A percentile compares a stretch with the other conserved stretches of the same genome.
Evolutionary conservation across 2,329 filamentous ascomycete genomes (phyloP).

Genomic region (Aureobasidium sp.): DNA sequence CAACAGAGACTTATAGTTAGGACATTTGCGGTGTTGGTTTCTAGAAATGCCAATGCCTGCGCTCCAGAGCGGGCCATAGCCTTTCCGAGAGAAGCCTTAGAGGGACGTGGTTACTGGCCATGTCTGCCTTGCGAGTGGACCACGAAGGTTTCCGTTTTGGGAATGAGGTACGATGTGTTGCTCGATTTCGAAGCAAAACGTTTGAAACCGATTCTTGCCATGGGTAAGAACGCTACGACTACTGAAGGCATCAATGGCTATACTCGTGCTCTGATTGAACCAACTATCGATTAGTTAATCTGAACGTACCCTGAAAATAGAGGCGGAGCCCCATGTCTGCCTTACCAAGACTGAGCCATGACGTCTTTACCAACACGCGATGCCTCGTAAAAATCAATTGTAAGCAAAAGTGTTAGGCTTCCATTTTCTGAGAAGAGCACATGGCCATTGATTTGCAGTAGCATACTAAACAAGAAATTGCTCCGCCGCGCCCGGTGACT

Average conservation of each 20-base stretch:
- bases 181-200: not conserved
- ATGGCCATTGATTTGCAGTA: slow-evolving; percentile 1
- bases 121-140: slow-evolving; percentile 4
- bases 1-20: slow-evolving; percentile 10
- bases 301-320: slow-evolving; percentile 1
- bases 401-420: slow-evolving; percentile 8
- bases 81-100: not conserved
- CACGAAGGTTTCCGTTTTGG: not conserved
- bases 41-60: slow-evolving; percentile 4
- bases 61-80: not conserved
- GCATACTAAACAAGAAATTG: not conserved
- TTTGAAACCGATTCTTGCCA: not conserved
- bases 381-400: slow-evolving; percentile 1
- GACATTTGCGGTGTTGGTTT: slow-evolving; percentile 12
- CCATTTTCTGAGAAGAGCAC: slow-evolving; percentile 8
- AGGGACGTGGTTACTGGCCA: not conserved
- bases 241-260: not conserved
- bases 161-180: slow-evolving; percentile 3
- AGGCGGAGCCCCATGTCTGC: slow-evolving; percentile 8
- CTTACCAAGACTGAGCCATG: slow-evolving; percentile 13
- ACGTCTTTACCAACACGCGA: slow-evolving; percentile 8
- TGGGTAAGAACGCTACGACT: not conserved
- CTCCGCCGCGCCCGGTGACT: slow-evolving; percentile 8
- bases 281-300: not conserved
- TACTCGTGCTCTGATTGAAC: not conserved